Evolutionary conservation across 1,284 basidiomycete species (phyloP), one percentile per base, ranked within the genome.

Genomic region (Puccinia brachypodii): DNA sequence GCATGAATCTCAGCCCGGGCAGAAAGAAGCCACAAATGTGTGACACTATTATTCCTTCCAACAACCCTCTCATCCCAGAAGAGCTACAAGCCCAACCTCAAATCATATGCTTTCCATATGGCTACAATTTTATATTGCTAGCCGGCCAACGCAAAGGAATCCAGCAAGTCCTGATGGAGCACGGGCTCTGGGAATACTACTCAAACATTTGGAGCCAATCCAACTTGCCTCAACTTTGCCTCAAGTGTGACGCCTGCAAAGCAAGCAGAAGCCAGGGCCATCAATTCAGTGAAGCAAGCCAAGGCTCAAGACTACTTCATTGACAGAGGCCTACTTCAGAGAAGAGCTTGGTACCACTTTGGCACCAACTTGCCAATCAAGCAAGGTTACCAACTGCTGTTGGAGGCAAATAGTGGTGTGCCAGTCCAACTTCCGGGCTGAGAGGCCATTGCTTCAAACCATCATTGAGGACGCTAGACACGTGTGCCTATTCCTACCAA

Each of bases 1-100:
- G 66, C 19, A 76, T 76, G 75, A 76, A 76, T 76, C 58, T 76
- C 8, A 33, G 14, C 3, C 9, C 60, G 3, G 75, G 75, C 22
- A 60, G 60, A 40, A 76, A 76, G 56, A 36, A 76, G 42, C 22
- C 42, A 28, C 14, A 16, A 3, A 19, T 76, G 38, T 7, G 22
- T 2, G 42, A 76, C 47, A 66, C 75, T 11, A 66, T 66, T 4
- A 76, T 76, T 22, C 58, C 75, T 11, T 44, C 33, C 60, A 50
- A 76, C 40, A 28, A 76, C n/a, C 75, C 60, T 56, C 50, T 33
- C 7, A 75, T 75, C 19, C 73, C 53, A 38, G 31, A 38, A 40
- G 33, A 53, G 13, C 53, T 60, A 22, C n/a, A 36, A 75, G 47
- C 47, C 36, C 31, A 53, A 75, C 11, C 25, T 8, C 73, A 53